Percentiles rank a stretch among this genome's conserved stretches.
phyloP scores from a whole-genome alignment of 2,329 filamentous ascomycete genomes.

The Xylaria sp. region DNA sequence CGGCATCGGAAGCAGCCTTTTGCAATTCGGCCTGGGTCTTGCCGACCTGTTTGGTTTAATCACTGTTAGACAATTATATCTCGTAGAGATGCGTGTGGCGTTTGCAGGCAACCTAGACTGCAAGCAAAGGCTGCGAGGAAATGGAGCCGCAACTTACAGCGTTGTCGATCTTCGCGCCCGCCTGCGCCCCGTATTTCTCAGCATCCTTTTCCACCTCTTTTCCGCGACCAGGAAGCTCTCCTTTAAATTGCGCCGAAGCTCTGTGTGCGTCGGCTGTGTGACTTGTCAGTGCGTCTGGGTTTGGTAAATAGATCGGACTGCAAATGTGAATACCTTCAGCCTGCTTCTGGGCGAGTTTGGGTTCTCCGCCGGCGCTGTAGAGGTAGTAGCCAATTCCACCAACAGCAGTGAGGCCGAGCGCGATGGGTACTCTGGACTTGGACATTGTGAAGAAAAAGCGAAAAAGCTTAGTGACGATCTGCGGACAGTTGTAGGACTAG shows the following conservation, averaged over 20 bases:
- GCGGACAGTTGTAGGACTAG: background rate
- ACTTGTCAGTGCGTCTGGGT: conserved; percentile 12
- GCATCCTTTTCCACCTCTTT: conserved; percentile 67
- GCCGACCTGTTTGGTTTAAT: conserved; percentile 52
- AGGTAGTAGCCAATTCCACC: conserved; percentile 85
- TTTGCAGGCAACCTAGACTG: too few species aligned
- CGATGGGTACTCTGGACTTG: conserved; percentile 38
- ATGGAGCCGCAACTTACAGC: conserved; percentile 56
- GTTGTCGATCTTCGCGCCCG: conserved; percentile 68
- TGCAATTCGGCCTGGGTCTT: conserved; percentile 66
- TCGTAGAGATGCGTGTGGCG: background rate
- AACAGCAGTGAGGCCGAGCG: conserved; percentile 64
- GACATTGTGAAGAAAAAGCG: conserved; percentile 27
- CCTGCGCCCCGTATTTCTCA: conserved; percentile 62
- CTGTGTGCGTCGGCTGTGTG: conserved; percentile 73
- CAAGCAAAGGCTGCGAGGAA: too few species aligned
- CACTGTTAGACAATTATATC: conserved; percentile 1
- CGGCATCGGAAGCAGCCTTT: conserved; percentile 62
- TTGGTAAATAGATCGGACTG: background rate
- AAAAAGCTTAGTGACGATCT: too few species aligned
- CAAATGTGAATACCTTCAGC: conserved; percentile 68
- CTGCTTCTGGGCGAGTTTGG: conserved; percentile 83
- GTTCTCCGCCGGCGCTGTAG: conserved; percentile 80
- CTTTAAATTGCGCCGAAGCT: conserved; percentile 67
- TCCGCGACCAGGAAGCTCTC: conserved; percentile 63